Base-by-base conservation (phyloP, 805 yeast species). In the Lachancea mirantina region DNA sequence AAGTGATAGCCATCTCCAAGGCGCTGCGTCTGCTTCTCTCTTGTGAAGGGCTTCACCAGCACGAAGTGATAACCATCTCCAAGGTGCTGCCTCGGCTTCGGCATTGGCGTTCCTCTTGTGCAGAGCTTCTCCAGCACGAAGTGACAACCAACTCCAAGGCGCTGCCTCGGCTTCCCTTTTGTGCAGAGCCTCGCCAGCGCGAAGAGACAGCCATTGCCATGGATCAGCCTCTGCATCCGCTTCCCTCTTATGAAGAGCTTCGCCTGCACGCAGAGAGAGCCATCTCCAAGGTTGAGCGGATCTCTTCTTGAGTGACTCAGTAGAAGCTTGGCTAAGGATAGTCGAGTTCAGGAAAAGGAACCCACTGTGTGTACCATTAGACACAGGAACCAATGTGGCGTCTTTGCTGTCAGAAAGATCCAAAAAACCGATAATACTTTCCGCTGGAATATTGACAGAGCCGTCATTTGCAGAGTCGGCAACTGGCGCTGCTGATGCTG, bases 281-380 rank as follows among this genome's bases (percentile, higher is more conserved):
- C 30, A 27, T 4, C 14, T 8, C 30, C 30, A 27, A 5, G 30
- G 30, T 27, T 23, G 23, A 18, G 30, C 30, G n/a, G n/a, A n/a
- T n/a, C n/a, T n/a, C n/a, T n/a, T n/a, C n/a, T n/a, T n/a, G n/a
- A n/a, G n/a, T n/a, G n/a, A n/a, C n/a, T n/a, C n/a, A n/a, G n/a
- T n/a, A 23, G 34, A 19, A 25, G 59, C 59, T 27, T 35, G 41
- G 8, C 42, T 42, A n/a, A 43, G 40, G 28, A 57, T 47, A 6
- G 60, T 57, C 7, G 59, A 41, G 41, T 57, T 57, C 19, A 55
- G 45, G 27, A 57, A 49, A 24, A 57, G 28, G 8, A 55, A 16
- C 28, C 60, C 61, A 27, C 41, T 46, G 19, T 37, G 41, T 10
- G 59, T 55, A 8, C 42, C 43, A 28, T 55, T 54, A n/a, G 44